Evolutionary conservation across 345 rosid genomes (phyloP).

Genomic region (Bruguiera sexangula): DNA sequence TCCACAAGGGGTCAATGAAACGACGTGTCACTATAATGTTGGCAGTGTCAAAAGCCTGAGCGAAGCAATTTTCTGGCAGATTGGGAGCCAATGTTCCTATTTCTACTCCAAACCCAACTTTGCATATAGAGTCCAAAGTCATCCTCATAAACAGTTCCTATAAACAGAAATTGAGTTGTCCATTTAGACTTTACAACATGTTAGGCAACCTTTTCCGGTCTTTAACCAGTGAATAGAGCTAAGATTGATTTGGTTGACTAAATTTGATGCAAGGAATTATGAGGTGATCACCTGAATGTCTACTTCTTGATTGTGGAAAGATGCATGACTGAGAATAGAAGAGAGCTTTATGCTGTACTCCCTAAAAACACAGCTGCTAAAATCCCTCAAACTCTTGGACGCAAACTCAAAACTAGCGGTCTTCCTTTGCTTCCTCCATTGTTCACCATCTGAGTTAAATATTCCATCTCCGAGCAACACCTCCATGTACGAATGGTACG

Average conservation of each 20-base stretch:
- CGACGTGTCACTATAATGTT: conserved; percentile 81
- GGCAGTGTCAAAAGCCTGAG: conserved; percentile 81
- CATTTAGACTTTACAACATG: too few relatives aligned
- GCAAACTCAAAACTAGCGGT: conserved; percentile 96
- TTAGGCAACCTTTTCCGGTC: too few relatives aligned
- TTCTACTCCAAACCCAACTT: conserved; percentile 94
- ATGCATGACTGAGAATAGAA: conserved; percentile 54
- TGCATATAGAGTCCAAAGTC: conserved; percentile 93
- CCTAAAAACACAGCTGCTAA: conserved; percentile 79
- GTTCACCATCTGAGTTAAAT: conserved; percentile 84
- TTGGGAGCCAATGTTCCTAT: conserved; percentile 73
- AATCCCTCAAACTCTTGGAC: conserved; percentile 88
- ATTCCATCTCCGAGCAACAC: conserved; percentile 88
- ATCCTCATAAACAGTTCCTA: conserved; percentile 87
- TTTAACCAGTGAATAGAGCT: too few relatives aligned
- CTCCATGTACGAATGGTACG: conserved; percentile 92
- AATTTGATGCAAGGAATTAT: too few relatives aligned
- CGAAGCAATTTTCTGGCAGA: conserved; percentile 69
- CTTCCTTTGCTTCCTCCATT: conserved; percentile 90
- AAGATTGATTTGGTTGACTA: too few relatives aligned
- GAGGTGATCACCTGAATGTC: conserved; percentile 68
- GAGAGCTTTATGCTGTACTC: conserved; percentile 81
- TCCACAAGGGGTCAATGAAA: conserved; percentile 89
- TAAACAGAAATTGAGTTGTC: background rate
- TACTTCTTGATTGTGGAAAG: conserved; percentile 47